Conservation (phyloP, 192 early-diverging fungal species). For the Glomus cerebriforme region DNA sequence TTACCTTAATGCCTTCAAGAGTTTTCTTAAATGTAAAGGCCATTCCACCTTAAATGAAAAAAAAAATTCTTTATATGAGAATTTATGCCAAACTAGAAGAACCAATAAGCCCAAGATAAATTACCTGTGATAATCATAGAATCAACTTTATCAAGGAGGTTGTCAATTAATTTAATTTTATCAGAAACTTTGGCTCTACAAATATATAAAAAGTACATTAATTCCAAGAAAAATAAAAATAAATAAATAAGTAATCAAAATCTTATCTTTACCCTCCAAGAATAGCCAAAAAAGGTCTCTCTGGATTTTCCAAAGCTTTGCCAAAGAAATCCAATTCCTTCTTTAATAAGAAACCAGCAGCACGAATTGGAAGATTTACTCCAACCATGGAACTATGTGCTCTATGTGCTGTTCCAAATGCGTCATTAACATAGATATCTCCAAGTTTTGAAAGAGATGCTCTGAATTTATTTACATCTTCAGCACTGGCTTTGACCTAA, state of each 20-base stretch:
- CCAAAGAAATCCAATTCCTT: constrained; percentile 99
- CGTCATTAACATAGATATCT: constrained; percentile 98
- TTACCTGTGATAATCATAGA: constrained; percentile 65
- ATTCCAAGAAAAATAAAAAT: constrained; percentile 11
- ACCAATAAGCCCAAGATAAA: not conserved
- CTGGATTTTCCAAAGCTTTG: constrained; percentile 92
- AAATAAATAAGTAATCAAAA: not conserved
- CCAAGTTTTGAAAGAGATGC: constrained; percentile 90
- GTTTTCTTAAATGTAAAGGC: constrained; percentile 98
- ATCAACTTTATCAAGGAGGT: constrained; percentile 94
- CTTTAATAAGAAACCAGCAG: constrained; percentile 97
- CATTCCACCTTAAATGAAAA: constrained; percentile 78
- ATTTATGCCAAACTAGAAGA: not conserved
- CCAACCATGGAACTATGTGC: constrained; percentile 99
- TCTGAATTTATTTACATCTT: constrained; percentile 84
- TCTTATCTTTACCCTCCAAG: constrained; percentile 72
- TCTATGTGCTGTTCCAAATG: constrained; percentile 98
- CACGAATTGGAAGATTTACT: constrained; percentile 83
- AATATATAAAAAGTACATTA: not conserved
- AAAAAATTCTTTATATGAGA: not conserved
- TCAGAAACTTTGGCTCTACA: constrained; percentile 92
- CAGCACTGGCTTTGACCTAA: constrained; percentile 80
- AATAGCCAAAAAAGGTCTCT: constrained; percentile 93
- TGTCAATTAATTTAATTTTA: constrained; percentile 98
- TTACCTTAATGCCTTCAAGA: constrained; percentile 73